phyloP scores from a whole-genome alignment of 106 monocot species.

The Dioscorea dumetorum region DNA sequence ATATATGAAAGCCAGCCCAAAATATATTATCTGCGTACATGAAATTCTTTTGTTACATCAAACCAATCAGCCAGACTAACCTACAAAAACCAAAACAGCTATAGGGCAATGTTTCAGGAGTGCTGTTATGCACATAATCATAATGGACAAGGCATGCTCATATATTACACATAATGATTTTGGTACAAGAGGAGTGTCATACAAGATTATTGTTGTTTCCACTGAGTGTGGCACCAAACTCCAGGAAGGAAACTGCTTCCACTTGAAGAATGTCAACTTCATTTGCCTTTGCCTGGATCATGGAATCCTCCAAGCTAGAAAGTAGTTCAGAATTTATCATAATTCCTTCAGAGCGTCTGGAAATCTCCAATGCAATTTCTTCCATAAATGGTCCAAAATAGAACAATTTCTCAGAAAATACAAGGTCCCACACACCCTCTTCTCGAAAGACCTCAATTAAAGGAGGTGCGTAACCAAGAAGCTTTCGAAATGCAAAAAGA shows the following conservation, averaged over 20 bases:
- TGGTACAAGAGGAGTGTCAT: constrained; percentile 5
- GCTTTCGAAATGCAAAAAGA: constrained; percentile 76
- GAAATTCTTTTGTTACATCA: no score
- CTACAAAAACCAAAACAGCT: no score
- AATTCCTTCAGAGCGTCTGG: not conserved
- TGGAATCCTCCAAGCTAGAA: constrained; percentile 11
- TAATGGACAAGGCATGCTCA: not conserved
- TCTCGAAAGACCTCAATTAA: constrained; percentile 81
- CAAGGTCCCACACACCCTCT: constrained; percentile 87
- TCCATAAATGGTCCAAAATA: constrained; percentile 59
- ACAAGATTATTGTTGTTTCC: constrained; percentile 78
- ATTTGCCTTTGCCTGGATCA: constrained; percentile 13
- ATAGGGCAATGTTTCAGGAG: no score
- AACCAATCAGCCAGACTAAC: no score
- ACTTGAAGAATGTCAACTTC: constrained; percentile 66
- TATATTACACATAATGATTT: not conserved
- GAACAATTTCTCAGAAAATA: constrained; percentile 94
- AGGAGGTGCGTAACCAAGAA: constrained; percentile 67
- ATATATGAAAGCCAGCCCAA: no score
- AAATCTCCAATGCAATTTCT: constrained; percentile 13
- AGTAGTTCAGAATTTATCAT: constrained; percentile 4
- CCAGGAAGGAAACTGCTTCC: constrained; percentile 90
- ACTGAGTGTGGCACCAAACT: constrained; percentile 74
- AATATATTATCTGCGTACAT: no score
- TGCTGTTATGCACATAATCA: not conserved